Evolutionary conservation across 1,139 yeast genomes (phyloP), one percentile per base, ranked within the genome.

Genomic region (Sporopachydermia cereana): DNA sequence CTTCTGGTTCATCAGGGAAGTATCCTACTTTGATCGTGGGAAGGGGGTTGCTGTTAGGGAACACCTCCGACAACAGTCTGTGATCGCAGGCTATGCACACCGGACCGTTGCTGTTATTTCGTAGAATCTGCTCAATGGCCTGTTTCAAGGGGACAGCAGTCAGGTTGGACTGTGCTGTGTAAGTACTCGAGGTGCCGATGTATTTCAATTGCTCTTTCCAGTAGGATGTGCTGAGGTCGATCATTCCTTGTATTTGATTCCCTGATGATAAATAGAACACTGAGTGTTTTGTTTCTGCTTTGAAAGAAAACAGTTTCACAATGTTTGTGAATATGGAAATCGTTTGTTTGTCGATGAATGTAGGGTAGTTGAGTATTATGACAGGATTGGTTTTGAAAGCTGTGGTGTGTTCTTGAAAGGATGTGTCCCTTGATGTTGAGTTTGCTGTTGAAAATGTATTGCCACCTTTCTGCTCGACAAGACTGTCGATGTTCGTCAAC

Each of bases 1-100:
- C 39, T 20, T 34, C 39, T 34, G 9, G 9, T 21, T 34, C 39
- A 5, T n/a, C 22, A 12, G 18, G 39, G 17, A 12, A n/a, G 39
- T 7, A 34, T 12, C 39, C 39, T 7, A 34, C 39, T 34, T 34
- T 34, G 9, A 34, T 34, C 5, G 39, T 34, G 20, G 18, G 39
- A 5, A 34, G 9, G 18, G 12, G 9, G 22, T 21, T 34, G 22
- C 9, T 21, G 22, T 34, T 34, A 7, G 39, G 39, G 17, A 12
- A 34, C 9, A 34, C 39, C 5, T 34, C 22, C 22, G 18, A 20
- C 9, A 34, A n/a, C 22, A 34, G 39, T 9, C 7, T 9, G 22
- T 34, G 39, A n/a, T 34, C 39, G 12, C 14, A n/a, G 14, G 29
- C 29, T 14, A 25, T 14, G 12, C 12, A 5, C 18, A 34, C 39